A percentile compares a stretch with the other conserved stretches of the same genome.
phyloP scores from a whole-genome alignment of 2,329 filamentous ascomycete species.

The Clonostachys sp. region DNA sequence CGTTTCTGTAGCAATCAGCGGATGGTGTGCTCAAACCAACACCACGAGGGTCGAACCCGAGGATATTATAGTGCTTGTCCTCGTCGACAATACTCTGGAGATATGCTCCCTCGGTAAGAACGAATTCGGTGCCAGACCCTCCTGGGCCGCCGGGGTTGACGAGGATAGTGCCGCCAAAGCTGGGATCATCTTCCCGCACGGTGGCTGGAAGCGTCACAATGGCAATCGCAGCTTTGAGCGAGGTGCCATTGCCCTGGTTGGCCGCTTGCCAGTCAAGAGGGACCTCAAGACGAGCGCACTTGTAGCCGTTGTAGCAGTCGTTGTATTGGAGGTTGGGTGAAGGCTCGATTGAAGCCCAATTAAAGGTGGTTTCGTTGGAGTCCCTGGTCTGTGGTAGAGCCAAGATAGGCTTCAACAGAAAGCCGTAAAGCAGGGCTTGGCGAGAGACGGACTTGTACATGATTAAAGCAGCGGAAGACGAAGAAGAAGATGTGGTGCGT shows the following conservation, averaged over 20 bases:
- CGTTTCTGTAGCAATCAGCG: slow-evolving; percentile 28
- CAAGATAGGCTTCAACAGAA: no score
- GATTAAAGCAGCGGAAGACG: no score
- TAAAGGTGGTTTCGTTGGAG: slow-evolving; percentile 11
- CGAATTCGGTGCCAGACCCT: slow-evolving; percentile 26
- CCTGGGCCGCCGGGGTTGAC: slow-evolving; percentile 40
- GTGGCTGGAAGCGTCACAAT: slow-evolving; percentile 31
- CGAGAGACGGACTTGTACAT: no score
- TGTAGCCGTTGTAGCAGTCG: slow-evolving; percentile 28
- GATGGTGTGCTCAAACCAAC: slow-evolving; percentile 26
- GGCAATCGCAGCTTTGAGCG: slow-evolving; percentile 27
- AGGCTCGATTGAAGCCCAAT: slow-evolving; percentile 28
- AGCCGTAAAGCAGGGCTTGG: no score
- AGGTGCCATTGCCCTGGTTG: slow-evolving; percentile 6
- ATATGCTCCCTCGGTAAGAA: slow-evolving; percentile 14
- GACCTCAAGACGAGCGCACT: slow-evolving; percentile 33
- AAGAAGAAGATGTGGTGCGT: no score
- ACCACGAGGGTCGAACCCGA: slow-evolving; percentile 39
- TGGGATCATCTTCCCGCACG: slow-evolving; percentile 26
- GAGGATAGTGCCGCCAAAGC: slow-evolving; percentile 35
- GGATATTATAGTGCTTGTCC: slow-evolving; percentile 29
- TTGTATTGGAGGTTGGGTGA: slow-evolving; percentile 27
- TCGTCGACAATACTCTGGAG: slow-evolving; percentile 19
- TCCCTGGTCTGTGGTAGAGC: no score
- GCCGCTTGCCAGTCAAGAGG: slow-evolving; percentile 33